A percentile compares a stretch with the other conserved stretches of the same genome.
phyloP scores from a whole-genome alignment of 106 monocot genomes.

The Platanthera guangdongensis region DNA sequence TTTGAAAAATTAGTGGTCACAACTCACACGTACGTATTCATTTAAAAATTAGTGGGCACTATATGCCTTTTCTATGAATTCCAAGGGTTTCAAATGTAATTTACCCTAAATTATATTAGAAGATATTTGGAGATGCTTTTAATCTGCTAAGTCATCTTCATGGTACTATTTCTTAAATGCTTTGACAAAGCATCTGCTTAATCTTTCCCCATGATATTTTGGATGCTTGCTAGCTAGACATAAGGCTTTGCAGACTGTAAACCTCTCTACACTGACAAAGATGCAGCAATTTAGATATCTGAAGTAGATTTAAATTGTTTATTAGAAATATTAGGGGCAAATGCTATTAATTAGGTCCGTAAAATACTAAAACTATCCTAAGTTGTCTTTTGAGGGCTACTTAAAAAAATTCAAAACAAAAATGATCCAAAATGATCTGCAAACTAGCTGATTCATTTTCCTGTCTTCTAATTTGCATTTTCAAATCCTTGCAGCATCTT shows the following conservation, averaged over 20 bases:
- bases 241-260: background rate
- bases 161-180: background rate
- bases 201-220: background rate
- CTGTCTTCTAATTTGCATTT: conserved; percentile 5
- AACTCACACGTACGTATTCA: too few species aligned
- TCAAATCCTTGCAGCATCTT: conserved; percentile 45
- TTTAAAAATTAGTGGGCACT: too few species aligned
- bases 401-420: background rate
- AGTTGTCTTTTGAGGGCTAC: background rate
- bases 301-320: conserved; percentile 1
- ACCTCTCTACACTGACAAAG: background rate
- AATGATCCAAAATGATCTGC: background rate
- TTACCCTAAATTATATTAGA: background rate
- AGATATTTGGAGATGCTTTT: background rate
- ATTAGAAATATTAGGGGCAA: background rate
- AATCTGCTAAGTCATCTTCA: background rate
- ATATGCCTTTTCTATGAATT: too few species aligned
- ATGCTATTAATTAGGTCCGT: background rate
- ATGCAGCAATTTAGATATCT: background rate
- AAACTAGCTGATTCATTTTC: background rate
- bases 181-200: background rate
- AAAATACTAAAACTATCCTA: background rate
- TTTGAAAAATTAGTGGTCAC: too few species aligned
- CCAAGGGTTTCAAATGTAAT: too few species aligned
- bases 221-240: background rate